Conservation (phyloP, 352 stramenopile genomes). For the Globisporangium spiculum region DNA sequence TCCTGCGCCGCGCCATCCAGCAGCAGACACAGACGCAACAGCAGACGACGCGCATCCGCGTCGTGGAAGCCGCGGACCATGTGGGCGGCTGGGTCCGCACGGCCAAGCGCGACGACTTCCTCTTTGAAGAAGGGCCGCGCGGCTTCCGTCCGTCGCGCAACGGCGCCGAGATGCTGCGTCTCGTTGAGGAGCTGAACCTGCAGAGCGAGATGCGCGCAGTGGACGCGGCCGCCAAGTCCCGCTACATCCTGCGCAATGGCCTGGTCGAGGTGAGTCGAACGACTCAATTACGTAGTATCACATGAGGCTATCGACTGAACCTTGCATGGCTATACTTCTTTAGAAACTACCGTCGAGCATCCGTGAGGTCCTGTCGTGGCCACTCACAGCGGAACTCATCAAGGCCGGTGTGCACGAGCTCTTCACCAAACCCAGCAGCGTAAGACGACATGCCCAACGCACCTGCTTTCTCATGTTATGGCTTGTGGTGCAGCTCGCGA, state of each 20-base stretch:
- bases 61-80: conserved; percentile 57
- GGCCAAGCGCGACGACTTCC: conserved; percentile 45
- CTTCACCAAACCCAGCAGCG: conserved; percentile 33
- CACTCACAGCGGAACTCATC: conserved; percentile 49
- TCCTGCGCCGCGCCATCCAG: conserved; percentile 58
- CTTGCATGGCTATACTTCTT: neutral
- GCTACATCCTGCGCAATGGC: conserved; percentile 76
- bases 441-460: conserved; percentile 5
- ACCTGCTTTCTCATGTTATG: neutral
- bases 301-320: no score
- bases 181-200: conserved; percentile 77
- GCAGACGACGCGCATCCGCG: conserved; percentile 45
- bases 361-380: conserved; percentile 60
- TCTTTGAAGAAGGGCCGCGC: conserved; percentile 83
- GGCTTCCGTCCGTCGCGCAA: conserved; percentile 85
- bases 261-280: conserved; percentile 45
- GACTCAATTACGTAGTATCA: no score
- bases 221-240: conserved; percentile 50
- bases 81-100: conserved; percentile 74
- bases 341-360: conserved; percentile 66
- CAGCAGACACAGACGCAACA: neutral
- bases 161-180: conserved; percentile 77
- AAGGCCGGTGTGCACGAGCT: conserved; percentile 67
- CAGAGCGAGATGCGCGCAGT: conserved; percentile 64
- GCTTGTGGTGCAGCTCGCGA: neutral